Conservation (phyloP, 352 stramenopile genomes). For the Pythium sukuiense region DNA sequence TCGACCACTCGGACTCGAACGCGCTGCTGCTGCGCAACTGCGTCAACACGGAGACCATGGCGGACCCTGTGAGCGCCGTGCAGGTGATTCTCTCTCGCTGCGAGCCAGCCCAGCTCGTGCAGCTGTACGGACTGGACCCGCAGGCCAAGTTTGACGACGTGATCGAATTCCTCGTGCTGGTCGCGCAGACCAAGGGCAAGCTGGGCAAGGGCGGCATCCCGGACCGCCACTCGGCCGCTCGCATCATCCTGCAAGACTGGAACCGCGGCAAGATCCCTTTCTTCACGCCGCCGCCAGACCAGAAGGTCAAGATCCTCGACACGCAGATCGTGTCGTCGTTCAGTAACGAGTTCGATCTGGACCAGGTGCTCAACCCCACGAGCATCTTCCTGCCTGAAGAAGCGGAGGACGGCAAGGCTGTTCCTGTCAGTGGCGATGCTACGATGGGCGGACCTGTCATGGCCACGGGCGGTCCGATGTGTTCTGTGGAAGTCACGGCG, state of each 20-base stretch:
- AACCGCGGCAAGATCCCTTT: conserved; percentile 91
- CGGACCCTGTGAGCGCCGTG: conserved; percentile 93
- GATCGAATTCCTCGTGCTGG: conserved; percentile 94
- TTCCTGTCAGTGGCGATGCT: neutral
- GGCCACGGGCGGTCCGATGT: conserved; percentile 36
- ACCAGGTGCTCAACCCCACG: conserved; percentile 66
- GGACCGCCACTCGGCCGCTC: conserved; percentile 92
- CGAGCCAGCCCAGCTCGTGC: conserved; percentile 89
- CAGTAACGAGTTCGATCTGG: conserved; percentile 66
- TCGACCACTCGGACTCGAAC: conserved; percentile 90
- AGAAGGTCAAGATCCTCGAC: conserved; percentile 66
- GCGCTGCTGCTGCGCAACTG: conserved; percentile 94
- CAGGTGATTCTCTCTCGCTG: conserved; percentile 93
- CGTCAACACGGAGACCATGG: conserved; percentile 95
- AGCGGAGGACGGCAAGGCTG: conserved; percentile 12
- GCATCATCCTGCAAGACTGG: conserved; percentile 91
- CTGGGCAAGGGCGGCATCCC: conserved; percentile 94
- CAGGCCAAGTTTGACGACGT: conserved; percentile 77
- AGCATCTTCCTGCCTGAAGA: conserved; percentile 61
- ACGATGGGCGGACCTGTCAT: conserved; percentile 12
- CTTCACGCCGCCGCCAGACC: conserved; percentile 79
- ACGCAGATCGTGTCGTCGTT: conserved; percentile 63
- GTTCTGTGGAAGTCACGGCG: conserved; percentile 40
- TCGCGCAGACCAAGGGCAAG: conserved; percentile 92
- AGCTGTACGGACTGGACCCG: conserved; percentile 93